phyloP scores from a whole-genome alignment of 2,329 filamentous ascomycete species.

The Karstenula rhodostoma region DNA sequence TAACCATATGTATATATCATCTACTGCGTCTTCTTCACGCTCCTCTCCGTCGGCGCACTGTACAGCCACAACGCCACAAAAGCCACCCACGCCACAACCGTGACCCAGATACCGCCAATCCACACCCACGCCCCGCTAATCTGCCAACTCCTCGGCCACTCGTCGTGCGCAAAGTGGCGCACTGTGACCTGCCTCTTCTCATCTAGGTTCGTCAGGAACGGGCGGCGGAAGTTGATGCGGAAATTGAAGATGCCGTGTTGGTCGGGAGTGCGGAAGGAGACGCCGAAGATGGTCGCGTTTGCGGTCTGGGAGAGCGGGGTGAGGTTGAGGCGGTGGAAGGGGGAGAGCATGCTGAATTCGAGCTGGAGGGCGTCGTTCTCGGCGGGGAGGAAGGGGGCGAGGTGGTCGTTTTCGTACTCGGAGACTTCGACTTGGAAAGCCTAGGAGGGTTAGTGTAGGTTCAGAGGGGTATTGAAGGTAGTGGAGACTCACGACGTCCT shows the following conservation, averaged over 20 bases:
- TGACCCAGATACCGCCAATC: constrained; percentile 86
- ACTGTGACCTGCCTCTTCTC: constrained; percentile 96
- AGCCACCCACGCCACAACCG: constrained; percentile 80
- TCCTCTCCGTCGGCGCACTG: constrained; percentile 66
- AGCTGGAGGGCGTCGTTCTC: constrained; percentile 81
- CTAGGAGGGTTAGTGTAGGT: constrained; percentile 55
- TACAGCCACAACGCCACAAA: constrained; percentile 93
- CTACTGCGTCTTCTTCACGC: constrained; percentile 59
- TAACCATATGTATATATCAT: not conserved
- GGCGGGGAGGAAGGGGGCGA: constrained; percentile 75
- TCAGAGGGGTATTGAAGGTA: not conserved
- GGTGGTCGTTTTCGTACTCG: constrained; percentile 80
- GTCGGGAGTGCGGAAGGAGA: constrained; percentile 84
- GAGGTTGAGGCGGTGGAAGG: constrained; percentile 89
- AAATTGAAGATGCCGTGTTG: constrained; percentile 99
- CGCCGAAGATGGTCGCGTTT: constrained; percentile 76
- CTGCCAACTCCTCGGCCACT: constrained; percentile 89
- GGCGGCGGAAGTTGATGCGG: constrained; percentile 94
- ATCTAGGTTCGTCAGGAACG: constrained; percentile 86
- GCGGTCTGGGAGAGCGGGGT: constrained; percentile 63
- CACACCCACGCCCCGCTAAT: constrained; percentile 95
- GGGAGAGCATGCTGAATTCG: constrained; percentile 98
- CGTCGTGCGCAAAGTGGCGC: constrained; percentile 95
- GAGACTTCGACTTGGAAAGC: constrained; percentile 88
- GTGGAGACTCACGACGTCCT: constrained; percentile 79